Evolutionary conservation across 495 filamentous ascomycete genomes (phyloP), one percentile per base, ranked within the genome.

Genomic region (Daldinia concentrica): DNA sequence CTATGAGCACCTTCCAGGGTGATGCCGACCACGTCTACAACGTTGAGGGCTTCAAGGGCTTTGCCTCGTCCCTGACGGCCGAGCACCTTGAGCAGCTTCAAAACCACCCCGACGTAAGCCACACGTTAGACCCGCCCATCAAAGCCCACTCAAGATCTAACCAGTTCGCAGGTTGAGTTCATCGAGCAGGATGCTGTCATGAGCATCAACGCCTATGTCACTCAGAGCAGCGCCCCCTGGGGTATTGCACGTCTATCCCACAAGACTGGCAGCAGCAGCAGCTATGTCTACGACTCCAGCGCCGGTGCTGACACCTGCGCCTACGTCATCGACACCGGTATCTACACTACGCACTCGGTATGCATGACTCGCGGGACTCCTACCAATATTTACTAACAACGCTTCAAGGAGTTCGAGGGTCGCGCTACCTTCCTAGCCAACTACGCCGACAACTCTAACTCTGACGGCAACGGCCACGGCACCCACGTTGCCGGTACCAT

Each of bases 281-380:
- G 78, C 76, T 92, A 91, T 79, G 74, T 84, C 71, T 91, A 90
- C 76, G 89, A 91, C 71, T 75, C 68, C 58, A 81, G 73, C 59
- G 89, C 87, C 54, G 89, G 89, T 29, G 50, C 77, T 22, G 89
- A 87, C 15, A 85, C 85, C 52, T 89, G 80, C 64, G 81, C 85
- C 62, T 91, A 90, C 64, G 81, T 91, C 56, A 82, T 91, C 64
- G 89, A 86, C 72, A 85, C 83, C 6, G 89, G 89, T 66, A 87
- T 90, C 75, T 82, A 84, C 70, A 84, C 77, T 24, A 52, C 69
- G 12, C 89, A 91, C 76, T 86, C 78, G 86, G 88, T 69, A 90
- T 82, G 45, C 85, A 87, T 74, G 81, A 71, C 62, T 67, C 45
- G 69, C 24, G 54, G 54, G 52, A 15, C 6, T 17, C 17, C 37